Conservation (phyloP, 2,329 filamentous ascomycete species). For the Escovopsis sp. region DNA sequence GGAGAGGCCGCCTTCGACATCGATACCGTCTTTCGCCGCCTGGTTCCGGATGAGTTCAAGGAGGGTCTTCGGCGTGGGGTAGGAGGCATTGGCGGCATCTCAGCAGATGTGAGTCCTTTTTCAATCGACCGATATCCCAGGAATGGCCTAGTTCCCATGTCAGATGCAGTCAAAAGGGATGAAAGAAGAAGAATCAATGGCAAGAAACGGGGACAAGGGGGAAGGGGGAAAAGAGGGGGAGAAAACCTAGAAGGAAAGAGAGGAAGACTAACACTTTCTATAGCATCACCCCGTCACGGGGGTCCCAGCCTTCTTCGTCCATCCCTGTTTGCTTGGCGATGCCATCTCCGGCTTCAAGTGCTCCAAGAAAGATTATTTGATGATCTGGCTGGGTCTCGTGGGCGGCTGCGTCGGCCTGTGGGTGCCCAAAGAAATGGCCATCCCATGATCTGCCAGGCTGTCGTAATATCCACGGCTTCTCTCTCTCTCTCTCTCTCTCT, state of each 20-base stretch:
- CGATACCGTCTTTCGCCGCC: conserved; percentile 53
- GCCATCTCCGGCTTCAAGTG: conserved; percentile 56
- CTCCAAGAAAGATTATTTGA: conserved; percentile 54
- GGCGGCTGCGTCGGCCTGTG: conserved; percentile 66
- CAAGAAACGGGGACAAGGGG: too few species aligned
- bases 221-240: too few species aligned
- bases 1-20: conserved; percentile 44
- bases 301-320: conserved; percentile 72
- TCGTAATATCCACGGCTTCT: too few species aligned
- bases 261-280: conserved; percentile 21
- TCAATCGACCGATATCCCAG: too few species aligned
- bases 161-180: too few species aligned
- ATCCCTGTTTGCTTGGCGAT: conserved; percentile 79
- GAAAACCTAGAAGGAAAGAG: too few species aligned
- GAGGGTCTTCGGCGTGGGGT: conserved; percentile 37
- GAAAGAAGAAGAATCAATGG: too few species aligned
- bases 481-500: too few species aligned
- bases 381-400: conserved; percentile 79
- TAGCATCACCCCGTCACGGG: conserved; percentile 75
- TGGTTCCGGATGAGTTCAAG: conserved; percentile 54
- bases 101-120: conserved; percentile 53
- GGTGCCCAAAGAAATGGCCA: conserved; percentile 55
- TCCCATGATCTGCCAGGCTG: conserved; percentile 18
- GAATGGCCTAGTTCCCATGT: too few species aligned
- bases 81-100: conserved; percentile 58